Conservation (phyloP, 805 yeast genomes). For the Candida ficus region DNA sequence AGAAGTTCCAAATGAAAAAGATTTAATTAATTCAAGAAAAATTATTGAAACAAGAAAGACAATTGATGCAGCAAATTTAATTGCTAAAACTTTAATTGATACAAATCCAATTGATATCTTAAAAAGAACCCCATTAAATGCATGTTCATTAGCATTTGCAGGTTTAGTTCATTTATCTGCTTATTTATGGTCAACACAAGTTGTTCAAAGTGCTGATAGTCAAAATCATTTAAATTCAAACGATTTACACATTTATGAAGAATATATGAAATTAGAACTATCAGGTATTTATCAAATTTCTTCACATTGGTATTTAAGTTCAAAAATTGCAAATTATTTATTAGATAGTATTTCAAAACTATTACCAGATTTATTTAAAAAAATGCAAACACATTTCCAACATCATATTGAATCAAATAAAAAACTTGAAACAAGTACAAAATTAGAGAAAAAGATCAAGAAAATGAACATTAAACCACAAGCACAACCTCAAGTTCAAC, state of each 20-base stretch:
- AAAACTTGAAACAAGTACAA: background rate
- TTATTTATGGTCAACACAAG: slow-evolving; percentile 46
- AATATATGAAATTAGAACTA: slow-evolving; percentile 44
- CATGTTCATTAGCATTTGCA: slow-evolving; percentile 50
- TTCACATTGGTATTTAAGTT: slow-evolving; percentile 45
- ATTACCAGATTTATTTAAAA: slow-evolving; percentile 35
- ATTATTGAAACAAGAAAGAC: slow-evolving; percentile 49
- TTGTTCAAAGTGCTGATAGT: slow-evolving; percentile 15
- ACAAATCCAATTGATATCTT: slow-evolving; percentile 39
- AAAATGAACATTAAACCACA: background rate
- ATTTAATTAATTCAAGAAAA: slow-evolving; percentile 37
- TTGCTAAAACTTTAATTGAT: slow-evolving; percentile 41
- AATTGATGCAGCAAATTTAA: slow-evolving; percentile 47
- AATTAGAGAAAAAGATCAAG: background rate
- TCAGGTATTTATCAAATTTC: slow-evolving; percentile 46
- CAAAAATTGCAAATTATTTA: slow-evolving; percentile 41
- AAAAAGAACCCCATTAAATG: slow-evolving; percentile 45
- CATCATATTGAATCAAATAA: slow-evolving; percentile 11
- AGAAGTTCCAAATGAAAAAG: slow-evolving; percentile 25
- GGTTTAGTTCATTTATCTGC: slow-evolving; percentile 48
- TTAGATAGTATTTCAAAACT: slow-evolving; percentile 40
- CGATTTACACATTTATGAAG: slow-evolving; percentile 40
- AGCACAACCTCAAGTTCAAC: background rate
- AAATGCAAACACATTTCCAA: slow-evolving; percentile 30
- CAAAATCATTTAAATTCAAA: slow-evolving; percentile 21